These are phyloP conservation scores for Xylariales sp. DNA, from an alignment of 2,329 filamentous ascomycete genomes.

Conservation along the genomic window DNA sequence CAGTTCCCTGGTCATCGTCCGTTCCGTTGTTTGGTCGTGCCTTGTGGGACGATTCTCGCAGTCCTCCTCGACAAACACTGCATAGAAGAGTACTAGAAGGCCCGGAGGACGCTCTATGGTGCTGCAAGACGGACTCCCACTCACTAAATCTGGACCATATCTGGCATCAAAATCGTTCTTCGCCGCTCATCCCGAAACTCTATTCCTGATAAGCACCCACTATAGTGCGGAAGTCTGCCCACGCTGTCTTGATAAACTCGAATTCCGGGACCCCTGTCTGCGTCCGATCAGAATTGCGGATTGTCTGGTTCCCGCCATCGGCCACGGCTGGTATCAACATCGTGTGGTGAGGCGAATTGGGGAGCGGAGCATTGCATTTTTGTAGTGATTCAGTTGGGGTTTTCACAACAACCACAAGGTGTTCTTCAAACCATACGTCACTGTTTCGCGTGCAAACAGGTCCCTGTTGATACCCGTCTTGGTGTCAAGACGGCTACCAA, in stretches of 20 bases:
- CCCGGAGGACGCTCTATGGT: background rate
- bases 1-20: background rate
- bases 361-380: too few species aligned
- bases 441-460: constrained; percentile 11
- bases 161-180: background rate
- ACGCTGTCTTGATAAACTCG: background rate
- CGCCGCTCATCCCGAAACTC: background rate
- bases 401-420: too few species aligned
- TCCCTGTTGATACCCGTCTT: constrained; percentile 17
- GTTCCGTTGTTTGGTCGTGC: background rate
- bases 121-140: background rate
- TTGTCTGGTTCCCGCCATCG: too few species aligned
- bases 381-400: too few species aligned
- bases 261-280: background rate
- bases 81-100: background rate
- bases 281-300: too few species aligned
- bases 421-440: too few species aligned
- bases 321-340: too few species aligned
- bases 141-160: background rate
- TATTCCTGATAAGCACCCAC: constrained; percentile 2
- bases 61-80: background rate
- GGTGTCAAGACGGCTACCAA: constrained; percentile 5
- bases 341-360: too few species aligned
- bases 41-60: background rate
- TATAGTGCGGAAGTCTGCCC: background rate